Conservation (phyloP, 2,329 filamentous ascomycete species). For the Escovopsis sp. region DNA sequence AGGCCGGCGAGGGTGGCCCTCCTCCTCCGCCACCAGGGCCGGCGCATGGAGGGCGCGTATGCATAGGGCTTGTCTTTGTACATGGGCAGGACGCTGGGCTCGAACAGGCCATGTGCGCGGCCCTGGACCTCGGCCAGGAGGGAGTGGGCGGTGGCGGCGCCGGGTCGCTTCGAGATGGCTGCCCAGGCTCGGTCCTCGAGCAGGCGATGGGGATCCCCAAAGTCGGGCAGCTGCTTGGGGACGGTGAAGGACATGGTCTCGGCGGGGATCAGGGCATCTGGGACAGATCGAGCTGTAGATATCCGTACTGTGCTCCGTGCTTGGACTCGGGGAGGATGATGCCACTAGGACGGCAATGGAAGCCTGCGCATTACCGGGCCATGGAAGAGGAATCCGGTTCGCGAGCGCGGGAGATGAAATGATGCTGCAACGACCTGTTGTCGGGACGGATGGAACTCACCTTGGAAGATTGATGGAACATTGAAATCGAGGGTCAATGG, state of each 20-base stretch:
- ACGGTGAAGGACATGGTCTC: slow-evolving; percentile 46
- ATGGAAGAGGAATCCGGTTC: not conserved
- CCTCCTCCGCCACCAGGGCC: slow-evolving; percentile 48
- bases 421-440: too few species aligned
- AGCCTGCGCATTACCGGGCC: too few species aligned
- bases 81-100: slow-evolving; percentile 56
- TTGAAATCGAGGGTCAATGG: too few species aligned
- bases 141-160: slow-evolving; percentile 14
- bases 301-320: too few species aligned
- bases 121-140: slow-evolving; percentile 41
- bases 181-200: slow-evolving; percentile 55
- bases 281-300: slow-evolving; percentile 3
- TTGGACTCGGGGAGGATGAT: too few species aligned
- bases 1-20: slow-evolving; percentile 35
- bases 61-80: slow-evolving; percentile 98
- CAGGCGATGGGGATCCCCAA: slow-evolving; percentile 47
- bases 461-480: too few species aligned
- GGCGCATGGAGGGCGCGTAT: slow-evolving; percentile 45
- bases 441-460: too few species aligned
- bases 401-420: too few species aligned
- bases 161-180: slow-evolving; percentile 24
- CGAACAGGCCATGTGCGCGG: slow-evolving; percentile 50
- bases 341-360: too few species aligned
- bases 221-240: slow-evolving; percentile 56
- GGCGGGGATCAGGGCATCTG: slow-evolving; percentile 26